phyloP scores from a whole-genome alignment of 345 rosid species.

The Cardiospermum halicacabum region DNA sequence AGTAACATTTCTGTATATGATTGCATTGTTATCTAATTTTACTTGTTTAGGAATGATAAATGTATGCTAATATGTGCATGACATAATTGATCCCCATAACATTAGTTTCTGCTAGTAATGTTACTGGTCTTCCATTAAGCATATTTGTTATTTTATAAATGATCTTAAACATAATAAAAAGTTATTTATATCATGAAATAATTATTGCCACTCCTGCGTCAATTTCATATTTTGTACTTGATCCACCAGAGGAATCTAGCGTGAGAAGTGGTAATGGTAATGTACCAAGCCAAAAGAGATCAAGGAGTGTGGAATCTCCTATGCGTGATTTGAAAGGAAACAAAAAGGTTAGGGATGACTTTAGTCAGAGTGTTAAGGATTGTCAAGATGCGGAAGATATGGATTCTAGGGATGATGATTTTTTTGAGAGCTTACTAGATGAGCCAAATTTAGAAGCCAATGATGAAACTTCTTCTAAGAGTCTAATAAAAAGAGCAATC shows the following conservation, averaged over 20 bases:
- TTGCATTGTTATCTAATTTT: background rate
- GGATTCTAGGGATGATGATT: constrained; percentile 9
- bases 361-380: no score
- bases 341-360: constrained; percentile 12
- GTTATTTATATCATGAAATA: background rate
- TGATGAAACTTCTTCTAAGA: constrained; percentile 13
- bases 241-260: constrained; percentile 5
- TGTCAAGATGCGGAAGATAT: background rate
- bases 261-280: background rate
- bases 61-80: no score
- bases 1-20: no score
- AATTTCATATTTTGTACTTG: background rate
- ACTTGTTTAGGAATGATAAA: background rate
- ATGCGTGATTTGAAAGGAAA: constrained; percentile 15
- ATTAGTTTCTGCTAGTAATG: no score
- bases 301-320: constrained; percentile 22
- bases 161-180: background rate
- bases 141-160: background rate
- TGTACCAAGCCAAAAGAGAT: constrained; percentile 26
- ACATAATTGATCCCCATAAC: no score
- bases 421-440: constrained; percentile 19
- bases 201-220: background rate
- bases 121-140: background rate
- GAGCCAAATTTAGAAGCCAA: constrained; percentile 10
- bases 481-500: constrained; percentile 27